phyloP scores from a whole-genome alignment of 306 rosid species.

The Betula pendula region DNA sequence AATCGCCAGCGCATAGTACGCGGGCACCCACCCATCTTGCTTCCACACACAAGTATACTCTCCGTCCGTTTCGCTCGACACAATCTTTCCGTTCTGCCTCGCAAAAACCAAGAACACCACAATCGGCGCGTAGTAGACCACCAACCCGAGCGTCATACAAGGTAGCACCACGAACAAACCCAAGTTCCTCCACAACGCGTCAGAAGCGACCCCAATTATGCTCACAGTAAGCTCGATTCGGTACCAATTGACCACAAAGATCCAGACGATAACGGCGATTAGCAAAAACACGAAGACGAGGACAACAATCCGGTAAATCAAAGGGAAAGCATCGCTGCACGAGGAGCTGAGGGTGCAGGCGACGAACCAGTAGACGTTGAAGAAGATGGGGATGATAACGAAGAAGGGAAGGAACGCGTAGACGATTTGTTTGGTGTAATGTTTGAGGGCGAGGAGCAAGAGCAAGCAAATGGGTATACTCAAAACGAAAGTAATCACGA shows the following conservation, averaged over 20 bases:
- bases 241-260: slow-evolving; percentile 74
- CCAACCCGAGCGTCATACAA: slow-evolving; percentile 54
- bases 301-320: slow-evolving; percentile 61
- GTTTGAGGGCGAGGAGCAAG: slow-evolving; percentile 66
- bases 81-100: slow-evolving; percentile 68
- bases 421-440: slow-evolving; percentile 77
- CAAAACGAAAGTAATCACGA: slow-evolving; percentile 59
- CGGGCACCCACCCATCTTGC: slow-evolving; percentile 88
- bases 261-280: slow-evolving; percentile 74
- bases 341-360: slow-evolving; percentile 65
- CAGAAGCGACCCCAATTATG: slow-evolving; percentile 75
- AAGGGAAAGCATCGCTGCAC: slow-evolving; percentile 64
- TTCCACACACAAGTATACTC: slow-evolving; percentile 74
- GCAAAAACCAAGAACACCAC: slow-evolving; percentile 79
- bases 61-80: slow-evolving; percentile 34
- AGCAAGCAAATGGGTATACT: slow-evolving; percentile 65
- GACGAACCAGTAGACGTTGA: slow-evolving; percentile 88
- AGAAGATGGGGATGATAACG: slow-evolving; percentile 60
- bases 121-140: slow-evolving; percentile 64
- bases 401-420: slow-evolving; percentile 72
- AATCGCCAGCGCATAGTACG: slow-evolving; percentile 81
- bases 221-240: slow-evolving; percentile 77
- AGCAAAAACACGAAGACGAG: slow-evolving; percentile 58
- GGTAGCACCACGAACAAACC: slow-evolving; percentile 68
- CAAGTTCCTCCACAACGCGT: slow-evolving; percentile 67